Conservation (phyloP, 768 basidiomycete genomes). For the Agrocybe pediades region DNA sequence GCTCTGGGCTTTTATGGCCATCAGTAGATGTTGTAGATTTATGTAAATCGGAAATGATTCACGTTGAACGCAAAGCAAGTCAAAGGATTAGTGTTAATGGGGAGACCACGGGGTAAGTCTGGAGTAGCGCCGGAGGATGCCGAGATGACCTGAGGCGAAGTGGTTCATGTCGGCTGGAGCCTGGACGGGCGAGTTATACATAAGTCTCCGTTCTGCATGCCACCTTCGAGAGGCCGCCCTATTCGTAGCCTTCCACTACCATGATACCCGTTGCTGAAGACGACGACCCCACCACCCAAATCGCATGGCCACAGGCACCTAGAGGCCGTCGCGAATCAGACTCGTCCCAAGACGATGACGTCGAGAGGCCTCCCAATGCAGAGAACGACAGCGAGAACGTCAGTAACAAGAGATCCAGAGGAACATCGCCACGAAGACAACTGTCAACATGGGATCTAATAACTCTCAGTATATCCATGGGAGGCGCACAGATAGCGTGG, state of each 20-base stretch:
- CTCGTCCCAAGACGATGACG: constrained; percentile 13
- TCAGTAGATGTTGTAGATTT: constrained; percentile 13
- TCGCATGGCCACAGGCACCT: constrained; percentile 65
- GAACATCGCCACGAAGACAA: constrained; percentile 33
- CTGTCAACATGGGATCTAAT: constrained; percentile 72
- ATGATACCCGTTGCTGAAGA: constrained; percentile 68
- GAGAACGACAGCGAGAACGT: constrained; percentile 12
- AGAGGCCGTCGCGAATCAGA: constrained; percentile 30
- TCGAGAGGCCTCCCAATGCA: constrained; percentile 17
- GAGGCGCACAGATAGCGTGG: constrained; percentile 94
- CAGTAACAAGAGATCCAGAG: constrained; percentile 20
- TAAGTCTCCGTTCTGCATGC: constrained; percentile 16
- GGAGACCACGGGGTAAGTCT: neutral
- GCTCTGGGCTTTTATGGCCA: constrained; percentile 1
- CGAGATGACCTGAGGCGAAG: constrained; percentile 11
- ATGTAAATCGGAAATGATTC: neutral
- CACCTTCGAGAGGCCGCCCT: constrained; percentile 18
- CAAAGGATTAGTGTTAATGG: neutral
- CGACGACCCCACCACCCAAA: constrained; percentile 79
- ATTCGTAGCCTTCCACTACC: constrained; percentile 19
- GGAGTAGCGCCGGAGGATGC: constrained; percentile 17
- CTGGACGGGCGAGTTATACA: constrained; percentile 16
- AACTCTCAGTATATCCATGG: constrained; percentile 89
- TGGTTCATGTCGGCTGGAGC: constrained; percentile 16
- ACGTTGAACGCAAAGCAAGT: neutral